These are phyloP conservation scores for Agapanthus africanus DNA, from an alignment of 106 monocot genomes.

Conservation along the genomic window DNA sequence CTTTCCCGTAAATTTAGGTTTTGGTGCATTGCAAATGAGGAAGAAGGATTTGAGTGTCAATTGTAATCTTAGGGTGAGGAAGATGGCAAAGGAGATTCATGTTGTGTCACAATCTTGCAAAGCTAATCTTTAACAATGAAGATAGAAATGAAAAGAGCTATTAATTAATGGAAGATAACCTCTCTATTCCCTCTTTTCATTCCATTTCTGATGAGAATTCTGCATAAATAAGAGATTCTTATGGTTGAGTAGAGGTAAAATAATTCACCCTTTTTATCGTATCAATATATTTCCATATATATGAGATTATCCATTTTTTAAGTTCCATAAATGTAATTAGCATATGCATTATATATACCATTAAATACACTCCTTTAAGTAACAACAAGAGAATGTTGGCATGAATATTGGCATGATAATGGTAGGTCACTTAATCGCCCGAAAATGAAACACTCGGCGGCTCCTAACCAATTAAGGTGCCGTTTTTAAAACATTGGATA, in stretches of 20 bases:
- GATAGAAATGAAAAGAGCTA: not conserved
- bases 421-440: too few relatives aligned
- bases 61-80: slow-evolving; percentile 25
- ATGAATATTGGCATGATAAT: too few relatives aligned
- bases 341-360: too few relatives aligned
- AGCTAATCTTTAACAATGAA: slow-evolving; percentile 8
- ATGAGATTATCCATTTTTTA: too few relatives aligned
- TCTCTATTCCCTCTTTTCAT: not conserved
- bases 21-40: slow-evolving; percentile 20
- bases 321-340: too few relatives aligned
- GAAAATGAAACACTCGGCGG: too few relatives aligned
- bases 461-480: too few relatives aligned
- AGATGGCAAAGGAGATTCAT: slow-evolving; percentile 14
- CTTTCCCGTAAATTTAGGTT: slow-evolving; percentile 16
- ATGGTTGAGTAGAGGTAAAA: not conserved
- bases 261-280: too few relatives aligned
- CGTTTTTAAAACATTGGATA: too few relatives aligned
- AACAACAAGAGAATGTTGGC: too few relatives aligned
- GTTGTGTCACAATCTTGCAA: slow-evolving; percentile 36
- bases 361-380: too few relatives aligned
- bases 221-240: not conserved
- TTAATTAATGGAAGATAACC: not conserved
- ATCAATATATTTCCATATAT: too few relatives aligned
- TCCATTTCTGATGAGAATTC: not conserved
- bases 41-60: slow-evolving; percentile 16